Evolutionary conservation across 1,284 basidiomycete genomes (phyloP), one percentile per base, ranked within the genome.

Genomic region (Pseudozyma flocculosa): DNA sequence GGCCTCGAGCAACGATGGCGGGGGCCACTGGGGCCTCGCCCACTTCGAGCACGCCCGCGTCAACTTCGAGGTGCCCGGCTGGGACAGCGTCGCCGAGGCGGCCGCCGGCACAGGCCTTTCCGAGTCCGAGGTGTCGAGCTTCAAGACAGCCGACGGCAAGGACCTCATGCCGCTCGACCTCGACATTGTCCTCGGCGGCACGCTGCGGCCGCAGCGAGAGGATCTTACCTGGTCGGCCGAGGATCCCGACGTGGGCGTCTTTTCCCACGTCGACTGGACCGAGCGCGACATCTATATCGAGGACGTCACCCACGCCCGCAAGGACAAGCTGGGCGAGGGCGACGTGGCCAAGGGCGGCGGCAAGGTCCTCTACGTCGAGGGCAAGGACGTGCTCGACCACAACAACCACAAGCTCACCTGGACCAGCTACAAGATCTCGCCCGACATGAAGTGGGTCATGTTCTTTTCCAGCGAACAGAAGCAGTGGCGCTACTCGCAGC

Each of bases 401-500:
- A 32, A 40, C 4, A 68, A 71, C 10, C 44, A 40, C 43, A 61
- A 51, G 45, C 26, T 74, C 15, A 44, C 51, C 21, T 74, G 64
- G 61, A 58, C 57, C 21, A 40, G 45, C 21, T 74, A 61, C 54
- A 53, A 50, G 34, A 46, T 73, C 30, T 64, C 68, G 3, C 68
- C 70, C 2, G 68, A 74, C 43, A 45, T 74, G 34, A 30, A 39
- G 7, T 65, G 55, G 47, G 61, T 70, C n/a, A 23, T 74, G 14
- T 69, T 74, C 57, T 63, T 61, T 42, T 61, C 45, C n/a, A 57
- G 51, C 10, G 42, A 49, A 32, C 45, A 41, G 11, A 61, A 90
- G 85, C 90, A 93, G 86, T 98, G 93, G 92, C 84, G 94, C 34
- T 84, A 88, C 78, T 95, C 92, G 9, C 87, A 85, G 48, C 88